phyloP scores from a whole-genome alignment of 129 eudicot genomes.

The Flaveria ramosissima region DNA sequence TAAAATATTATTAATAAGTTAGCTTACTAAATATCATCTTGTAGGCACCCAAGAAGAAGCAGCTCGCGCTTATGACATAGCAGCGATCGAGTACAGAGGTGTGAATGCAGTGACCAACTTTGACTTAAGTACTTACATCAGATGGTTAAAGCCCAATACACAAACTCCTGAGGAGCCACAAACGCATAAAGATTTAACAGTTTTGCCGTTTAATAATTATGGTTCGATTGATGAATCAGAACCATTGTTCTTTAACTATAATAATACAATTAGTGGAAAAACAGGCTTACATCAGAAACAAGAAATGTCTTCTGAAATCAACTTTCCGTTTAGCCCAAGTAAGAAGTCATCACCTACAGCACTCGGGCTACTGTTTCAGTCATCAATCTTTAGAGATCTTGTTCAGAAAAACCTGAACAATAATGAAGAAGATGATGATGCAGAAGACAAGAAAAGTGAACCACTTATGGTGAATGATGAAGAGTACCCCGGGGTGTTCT shows the following conservation, averaged over 20 bases:
- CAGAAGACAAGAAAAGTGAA: constrained; percentile 32
- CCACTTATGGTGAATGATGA: constrained; percentile 45
- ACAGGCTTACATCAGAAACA: constrained; percentile 33
- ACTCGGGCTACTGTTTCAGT: constrained; percentile 59
- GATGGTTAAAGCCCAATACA: constrained; percentile 70
- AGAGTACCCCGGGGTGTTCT: constrained; percentile 42
- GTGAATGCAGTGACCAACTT: constrained; percentile 76
- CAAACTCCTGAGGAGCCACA: constrained; percentile 49
- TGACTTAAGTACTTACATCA: constrained; percentile 70
- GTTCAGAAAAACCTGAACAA: constrained; percentile 61
- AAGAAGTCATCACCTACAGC: constrained; percentile 69
- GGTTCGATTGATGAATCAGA: constrained; percentile 32
- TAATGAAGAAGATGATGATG: constrained; percentile 42
- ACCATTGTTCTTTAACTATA: constrained; percentile 27
- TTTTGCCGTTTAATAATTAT: constrained; percentile 31
- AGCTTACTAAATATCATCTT: neutral
- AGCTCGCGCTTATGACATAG: constrained; percentile 82
- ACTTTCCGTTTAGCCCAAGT: constrained; percentile 42
- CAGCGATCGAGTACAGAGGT: constrained; percentile 86
- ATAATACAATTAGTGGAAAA: constrained; percentile 25
- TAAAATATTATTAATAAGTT: neutral
- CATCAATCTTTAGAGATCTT: constrained; percentile 70
- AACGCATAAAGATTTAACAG: constrained; percentile 24
- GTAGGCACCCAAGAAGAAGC: constrained; percentile 92
- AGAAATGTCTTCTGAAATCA: constrained; percentile 38